Percentiles rank a stretch among this genome's conserved stretches.
Conservation (phyloP, 768 basidiomycete genomes). For the Coprinopsis marcescibilis region DNA sequence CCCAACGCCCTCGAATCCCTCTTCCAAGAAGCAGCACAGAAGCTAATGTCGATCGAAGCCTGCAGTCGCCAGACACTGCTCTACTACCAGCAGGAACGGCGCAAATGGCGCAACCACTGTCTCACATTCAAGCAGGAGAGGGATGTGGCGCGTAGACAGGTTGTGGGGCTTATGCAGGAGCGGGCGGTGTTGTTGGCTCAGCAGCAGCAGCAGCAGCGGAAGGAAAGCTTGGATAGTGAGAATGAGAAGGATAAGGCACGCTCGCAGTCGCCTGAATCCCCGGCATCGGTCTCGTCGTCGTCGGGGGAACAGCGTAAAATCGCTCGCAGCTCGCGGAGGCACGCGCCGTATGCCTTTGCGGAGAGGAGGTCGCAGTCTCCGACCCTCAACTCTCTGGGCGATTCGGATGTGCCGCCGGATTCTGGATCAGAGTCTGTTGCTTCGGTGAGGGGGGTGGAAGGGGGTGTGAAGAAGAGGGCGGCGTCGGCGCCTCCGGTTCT, state of each 20-base stretch:
- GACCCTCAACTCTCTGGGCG: too few relatives aligned
- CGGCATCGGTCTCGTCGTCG: too few relatives aligned
- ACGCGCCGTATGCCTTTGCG: too few relatives aligned
- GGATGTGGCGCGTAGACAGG: slow-evolving; percentile 1
- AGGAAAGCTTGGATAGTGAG: neutral
- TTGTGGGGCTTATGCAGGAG: neutral
- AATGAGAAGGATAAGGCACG: neutral
- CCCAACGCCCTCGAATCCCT: neutral
- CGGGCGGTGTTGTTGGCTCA: neutral
- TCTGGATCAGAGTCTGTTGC: too few relatives aligned
- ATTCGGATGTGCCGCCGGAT: too few relatives aligned
- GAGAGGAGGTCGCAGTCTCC: too few relatives aligned
- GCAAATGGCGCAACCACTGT: slow-evolving; percentile 2
- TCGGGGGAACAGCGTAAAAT: too few relatives aligned
- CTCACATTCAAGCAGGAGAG: slow-evolving; percentile 7
- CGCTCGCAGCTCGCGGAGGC: too few relatives aligned
- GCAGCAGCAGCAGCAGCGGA: neutral
- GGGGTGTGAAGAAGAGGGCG: too few relatives aligned
- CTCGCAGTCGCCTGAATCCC: too few relatives aligned
- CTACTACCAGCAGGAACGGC: neutral
- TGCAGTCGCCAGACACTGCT: neutral
- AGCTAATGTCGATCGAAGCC: slow-evolving; percentile 1
- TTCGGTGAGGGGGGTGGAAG: too few relatives aligned
- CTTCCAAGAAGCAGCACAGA: neutral
- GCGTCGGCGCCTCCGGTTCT: too few relatives aligned